phyloP scores from a whole-genome alignment of 2,329 filamentous ascomycete species.

The Sodiomyces alkalinus region DNA sequence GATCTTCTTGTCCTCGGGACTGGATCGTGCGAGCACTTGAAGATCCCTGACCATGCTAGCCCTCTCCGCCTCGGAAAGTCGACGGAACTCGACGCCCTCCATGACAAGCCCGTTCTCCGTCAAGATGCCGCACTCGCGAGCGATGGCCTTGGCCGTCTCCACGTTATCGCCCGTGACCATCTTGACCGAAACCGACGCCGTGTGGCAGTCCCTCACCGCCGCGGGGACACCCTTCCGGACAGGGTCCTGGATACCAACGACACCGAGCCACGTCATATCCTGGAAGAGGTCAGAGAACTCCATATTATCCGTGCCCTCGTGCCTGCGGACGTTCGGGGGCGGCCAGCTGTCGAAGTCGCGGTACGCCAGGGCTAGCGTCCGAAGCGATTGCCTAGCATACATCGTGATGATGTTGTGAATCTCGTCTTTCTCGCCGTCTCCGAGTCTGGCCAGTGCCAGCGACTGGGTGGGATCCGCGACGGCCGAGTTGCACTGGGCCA shows the following conservation, averaged over 20 bases:
- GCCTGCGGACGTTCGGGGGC: conserved; percentile 44
- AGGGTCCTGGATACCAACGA: conserved; percentile 13
- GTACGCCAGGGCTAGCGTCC: conserved; percentile 51
- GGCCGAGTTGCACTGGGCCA: conserved; percentile 25
- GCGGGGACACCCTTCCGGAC: conserved; percentile 8
- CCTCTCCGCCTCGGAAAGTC: conserved; percentile 32
- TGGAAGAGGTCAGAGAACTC: conserved; percentile 27
- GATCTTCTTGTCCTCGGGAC: conserved; percentile 53
- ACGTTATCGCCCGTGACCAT: conserved; percentile 33
- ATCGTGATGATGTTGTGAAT: conserved; percentile 19
- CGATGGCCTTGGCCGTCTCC: conserved; percentile 32
- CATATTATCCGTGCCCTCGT: conserved; percentile 36
- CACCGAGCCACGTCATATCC: conserved; percentile 24
- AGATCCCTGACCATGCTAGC: conserved; percentile 31
- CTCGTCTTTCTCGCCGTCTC: conserved; percentile 12
- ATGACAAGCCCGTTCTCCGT: conserved; percentile 43
- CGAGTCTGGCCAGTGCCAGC: conserved; percentile 15
- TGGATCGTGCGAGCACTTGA: conserved; percentile 50
- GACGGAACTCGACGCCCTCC: conserved; percentile 43
- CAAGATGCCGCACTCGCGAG: conserved; percentile 36
- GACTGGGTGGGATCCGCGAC: conserved; percentile 28
- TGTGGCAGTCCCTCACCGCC: conserved; percentile 6
- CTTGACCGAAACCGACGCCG: conserved; percentile 22
- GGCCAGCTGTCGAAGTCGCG: conserved; percentile 55
- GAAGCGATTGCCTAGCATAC: conserved; percentile 52